Evolutionary conservation across 2,329 filamentous ascomycete species (phyloP), one percentile per base, ranked within the genome.

Genomic region (Clonostachys chloroleuca): DNA sequence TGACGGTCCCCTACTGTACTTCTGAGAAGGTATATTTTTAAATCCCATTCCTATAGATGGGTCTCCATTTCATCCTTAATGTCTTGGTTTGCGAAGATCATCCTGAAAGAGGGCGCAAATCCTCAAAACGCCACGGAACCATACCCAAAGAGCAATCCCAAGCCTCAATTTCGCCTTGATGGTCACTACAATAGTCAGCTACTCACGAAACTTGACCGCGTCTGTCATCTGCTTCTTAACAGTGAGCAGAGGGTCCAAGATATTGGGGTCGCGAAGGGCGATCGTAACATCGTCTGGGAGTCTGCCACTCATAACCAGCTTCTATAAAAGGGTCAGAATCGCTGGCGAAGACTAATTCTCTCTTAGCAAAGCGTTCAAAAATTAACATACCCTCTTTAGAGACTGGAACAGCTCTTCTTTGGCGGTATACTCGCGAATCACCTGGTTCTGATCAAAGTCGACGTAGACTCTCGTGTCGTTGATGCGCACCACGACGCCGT

Each of bases 381-480:
- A 34, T 24, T 8, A 20, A 68, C 79, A 61, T 65, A 88, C 87
- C 73, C 77, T 75, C 63, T 86, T 86, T 12, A 96, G 83, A 34
- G 83, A 81, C 30, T 86, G 85, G 63, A 95, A 96, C 46, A 72
- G 77, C 45, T 86, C 86, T 71, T 99, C 92, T 62, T 87, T 86
- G n/a, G 86, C 85, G 17, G 89, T 89, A 60, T 96, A 96, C 68
- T 99, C 92, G 52, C 92, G 77, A 33, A 95, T 85, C 33, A 97
- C 86, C 60, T 88, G 81, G 44, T 86, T 81, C 16, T 78, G 83
- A 40, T 75, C 81, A 63, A 97, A 96, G 63, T 99, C 94, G 47
- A 96, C 81, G 64, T 95, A 99, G 34, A 99, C 76, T 52, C 94
- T 78, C 1, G 92, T 97, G 62, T 99, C 94, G 47, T 92, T 78